Evolutionary conservation across 2,329 filamentous ascomycete genomes (phyloP), one percentile per base, ranked within the genome.

Genomic region (Chaetomium olivaceum): DNA sequence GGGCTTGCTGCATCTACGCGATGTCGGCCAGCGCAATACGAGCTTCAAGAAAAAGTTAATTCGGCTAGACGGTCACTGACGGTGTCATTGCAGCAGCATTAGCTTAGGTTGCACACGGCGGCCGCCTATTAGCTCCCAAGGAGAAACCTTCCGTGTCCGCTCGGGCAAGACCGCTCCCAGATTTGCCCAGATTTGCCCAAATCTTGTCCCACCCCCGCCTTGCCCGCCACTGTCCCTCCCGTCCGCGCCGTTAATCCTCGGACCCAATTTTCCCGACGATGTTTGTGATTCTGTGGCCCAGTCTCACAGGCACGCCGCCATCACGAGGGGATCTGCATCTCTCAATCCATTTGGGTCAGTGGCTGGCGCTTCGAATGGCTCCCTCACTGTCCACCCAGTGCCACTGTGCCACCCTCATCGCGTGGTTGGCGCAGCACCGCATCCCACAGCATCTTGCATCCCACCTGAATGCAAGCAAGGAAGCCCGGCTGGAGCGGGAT

Each of bases 321-420:
- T 29, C 56, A 56, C 59, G 64, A 66, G 36, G 25, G 29, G 56
- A 66, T 66, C 63, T 52, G 55, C 58, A 62, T 12, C 25, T 25
- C 21, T 23, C 36, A 16, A 16, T 23, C 58, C 19, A 27, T 46
- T 14, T 12, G 23, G 59, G 55, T 25, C 12, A 16, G 43, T n/a
- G 23, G 31, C 27, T 54, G 16, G 39, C 19, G 21, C 21, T 23
- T 29, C 36, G 29, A 48, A 31, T 21, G n/a, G 36, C 48, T 55
- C 39, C 62, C 21, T 52, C 16, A 11, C 58, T 23, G 39, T 51
- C 33, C n/a, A 19, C 51, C n/a, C 33, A 12, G 39, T 54, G 33
- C 39, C 12, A 19, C 59, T 31, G 55, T 57, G 48, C 48, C 54
- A 59, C 59, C 46, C 5, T 21, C 27, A 12, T 23, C 54, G 36